Base-by-base conservation (phyloP, 768 basidiomycete genomes). In the Podaxis sp. region DNA sequence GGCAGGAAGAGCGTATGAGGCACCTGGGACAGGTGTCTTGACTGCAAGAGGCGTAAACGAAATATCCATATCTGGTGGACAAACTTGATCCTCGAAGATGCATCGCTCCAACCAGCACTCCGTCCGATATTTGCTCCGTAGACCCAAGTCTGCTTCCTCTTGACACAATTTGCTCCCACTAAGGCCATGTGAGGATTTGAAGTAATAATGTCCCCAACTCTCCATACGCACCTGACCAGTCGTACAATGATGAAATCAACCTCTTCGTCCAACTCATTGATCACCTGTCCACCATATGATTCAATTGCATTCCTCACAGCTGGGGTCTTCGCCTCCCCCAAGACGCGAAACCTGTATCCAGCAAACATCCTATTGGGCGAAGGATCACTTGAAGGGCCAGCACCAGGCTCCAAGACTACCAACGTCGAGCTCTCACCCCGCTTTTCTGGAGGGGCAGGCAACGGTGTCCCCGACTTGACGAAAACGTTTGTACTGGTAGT, bases 81-180 rank as follows among this genome's bases (percentile, higher is more conserved):
- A 88, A 56, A 96, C 75, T n/a, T 83, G 81, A 50, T 91, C 89
- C 62, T 88, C 86, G 58, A 84, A 88, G 13, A 94, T 82, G 68
- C 92, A 96, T 49, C 84, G 84, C 72, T 98, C 95, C 1, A 98
- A 79, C 95, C 95, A 98, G 71, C 93, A 96, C 73, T 97, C 95
- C 0, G 95, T 96, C 49, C 95, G 84, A 68, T 87, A 93, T 66
- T 86, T 88, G 2, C 66, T 59, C 51, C 83, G 80, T 65, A 79
- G 68, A 0, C 38, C 11, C 6, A 76, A 73, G 58, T 87, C 85
- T 4, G 73, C 69, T 69, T 91, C 90, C 36, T 82, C 80, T 2
- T 73, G 75, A 66, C 81, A 91, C n/a, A 90, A 65, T 65, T 85
- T 85, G 66, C 88, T 90, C 28, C 90, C 91, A 68, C 91, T 93